A percentile compares a stretch with the other conserved stretches of the same genome.
These are phyloP conservation scores for Metschnikowia anglica DNA, from an alignment of 805 yeast species.

Conservation along the genomic window DNA sequence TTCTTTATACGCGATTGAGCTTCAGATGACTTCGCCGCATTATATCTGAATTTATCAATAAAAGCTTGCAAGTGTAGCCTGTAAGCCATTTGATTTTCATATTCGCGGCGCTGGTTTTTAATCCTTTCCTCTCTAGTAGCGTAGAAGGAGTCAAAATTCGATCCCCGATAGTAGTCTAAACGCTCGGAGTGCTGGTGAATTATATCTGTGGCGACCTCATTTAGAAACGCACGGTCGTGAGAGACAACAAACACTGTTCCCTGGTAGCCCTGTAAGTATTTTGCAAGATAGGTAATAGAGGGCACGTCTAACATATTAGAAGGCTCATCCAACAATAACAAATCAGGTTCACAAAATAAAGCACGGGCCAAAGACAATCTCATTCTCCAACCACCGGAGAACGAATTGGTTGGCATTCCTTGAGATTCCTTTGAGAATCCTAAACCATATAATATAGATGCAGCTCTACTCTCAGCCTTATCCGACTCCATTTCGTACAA, in stretches of 20 bases:
- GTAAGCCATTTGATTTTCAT: slow-evolving; percentile 95
- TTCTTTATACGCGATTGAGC: slow-evolving; percentile 98
- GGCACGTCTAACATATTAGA: slow-evolving; percentile 99
- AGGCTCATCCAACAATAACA: slow-evolving; percentile 93
- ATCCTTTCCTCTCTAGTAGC: slow-evolving; percentile 92
- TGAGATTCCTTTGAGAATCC: slow-evolving; percentile 93
- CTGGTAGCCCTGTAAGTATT: slow-evolving; percentile 85
- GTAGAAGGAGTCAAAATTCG: slow-evolving; percentile 90
- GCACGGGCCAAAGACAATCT: slow-evolving; percentile 98
- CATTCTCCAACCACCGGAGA: slow-evolving; percentile 99
- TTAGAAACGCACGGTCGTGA: slow-evolving; percentile 94
- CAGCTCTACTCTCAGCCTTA: slow-evolving; percentile 97
- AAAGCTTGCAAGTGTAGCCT: slow-evolving; percentile 91
- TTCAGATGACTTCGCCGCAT: slow-evolving; percentile 96
- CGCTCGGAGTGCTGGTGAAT: slow-evolving; percentile 97
- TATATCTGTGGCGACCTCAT: slow-evolving; percentile 97
- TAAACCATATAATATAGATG: slow-evolving; percentile 85
- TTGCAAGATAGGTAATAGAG: slow-evolving; percentile 88
- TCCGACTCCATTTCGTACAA: slow-evolving; percentile 93
- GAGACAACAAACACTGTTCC: slow-evolving; percentile 94
- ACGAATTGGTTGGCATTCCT: slow-evolving; percentile 75
- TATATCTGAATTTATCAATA: slow-evolving; percentile 94
- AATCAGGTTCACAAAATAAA: slow-evolving; percentile 93
- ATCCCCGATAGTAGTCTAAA: slow-evolving; percentile 90
- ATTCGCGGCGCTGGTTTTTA: slow-evolving; percentile 90